These are phyloP conservation scores for Penicillium sp. DNA, from an alignment of 2,329 filamentous ascomycete genomes.

Conservation along the genomic window DNA sequence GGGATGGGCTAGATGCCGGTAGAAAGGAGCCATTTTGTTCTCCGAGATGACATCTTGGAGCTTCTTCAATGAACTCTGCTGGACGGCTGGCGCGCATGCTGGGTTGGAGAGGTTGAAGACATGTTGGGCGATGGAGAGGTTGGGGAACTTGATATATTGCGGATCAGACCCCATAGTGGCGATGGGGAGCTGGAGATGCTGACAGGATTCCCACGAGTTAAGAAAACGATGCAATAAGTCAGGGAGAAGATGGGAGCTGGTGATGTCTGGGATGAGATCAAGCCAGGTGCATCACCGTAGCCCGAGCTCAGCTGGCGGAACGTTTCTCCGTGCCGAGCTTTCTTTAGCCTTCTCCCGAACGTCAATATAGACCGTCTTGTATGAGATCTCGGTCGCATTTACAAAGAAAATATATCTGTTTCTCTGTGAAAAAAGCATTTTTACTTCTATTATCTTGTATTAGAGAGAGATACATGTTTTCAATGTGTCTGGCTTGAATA, in stretches of 20 bases:
- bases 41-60: conserved; percentile 63
- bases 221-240: conserved; percentile 5
- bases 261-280: conserved; percentile 20
- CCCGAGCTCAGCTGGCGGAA: conserved; percentile 37
- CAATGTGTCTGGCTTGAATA: not conserved
- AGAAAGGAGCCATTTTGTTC: conserved; percentile 66
- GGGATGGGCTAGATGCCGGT: conserved; percentile 64
- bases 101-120: conserved; percentile 67
- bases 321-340: conserved; percentile 29
- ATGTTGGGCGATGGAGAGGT: conserved; percentile 63
- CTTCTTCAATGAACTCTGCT: conserved; percentile 57
- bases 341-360: not conserved
- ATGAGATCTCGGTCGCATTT: not conserved
- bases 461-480: not conserved
- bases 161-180: conserved; percentile 60
- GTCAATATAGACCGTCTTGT: not conserved
- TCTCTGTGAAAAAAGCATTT: not conserved
- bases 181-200: conserved; percentile 11
- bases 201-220: not conserved
- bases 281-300: conserved; percentile 20
- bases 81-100: conserved; percentile 51
- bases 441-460: not conserved
- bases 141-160: conserved; percentile 63
- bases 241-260: conserved; percentile 10
- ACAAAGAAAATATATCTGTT: not conserved